Base-by-base conservation (phyloP, 306 rosid genomes). In the Malus fusca region DNA sequence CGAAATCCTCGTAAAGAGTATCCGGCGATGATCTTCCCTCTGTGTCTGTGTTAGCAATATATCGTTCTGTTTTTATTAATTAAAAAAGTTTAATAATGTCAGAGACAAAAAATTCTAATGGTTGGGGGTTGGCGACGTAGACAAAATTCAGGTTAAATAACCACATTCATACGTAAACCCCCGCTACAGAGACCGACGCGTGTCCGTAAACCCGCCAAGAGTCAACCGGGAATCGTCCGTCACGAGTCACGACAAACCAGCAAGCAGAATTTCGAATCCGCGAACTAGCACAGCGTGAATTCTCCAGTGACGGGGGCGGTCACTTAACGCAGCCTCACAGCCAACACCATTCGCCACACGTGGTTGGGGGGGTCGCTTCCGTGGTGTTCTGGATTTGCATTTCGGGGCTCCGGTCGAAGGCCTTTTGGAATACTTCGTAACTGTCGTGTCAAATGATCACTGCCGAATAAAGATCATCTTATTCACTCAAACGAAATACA, bases 381-480 rank as follows among this genome's bases (percentile, higher is more conserved):
- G 4, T 40, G 0, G 40, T 61, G 79, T 11, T 66, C 81, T 77
- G 77, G 84, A 70, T 76, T 76, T 74, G 81, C 60, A 77, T 76
- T 26, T 73, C 51, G 33, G 84, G 75, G 68, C 40, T 21, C 71
- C 8, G 44, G 71, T 75, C 68, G 61, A 37, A 42, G 72, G 68
- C 72, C 83, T 87, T 85, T 83, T 78, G 66, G 71, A 76, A 78
- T 58, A 81, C 77, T 82, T 74, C 43, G 70, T 82, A 83, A 82
- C 85, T 75, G 82, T 84, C 88, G 81, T 42, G 80, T 86, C 88
- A 84, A 78, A 25, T 53, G 84, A 79, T 84, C 84, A 76, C 80
- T 33, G 74, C 82, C 82, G 73, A 75, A 86, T 74, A 83, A 83
- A 85, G 88, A 87, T 82, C 79, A 77, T 68, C 78, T 81, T 76